Conservation (phyloP, 345 rosid species). For the Syzygium grande region DNA sequence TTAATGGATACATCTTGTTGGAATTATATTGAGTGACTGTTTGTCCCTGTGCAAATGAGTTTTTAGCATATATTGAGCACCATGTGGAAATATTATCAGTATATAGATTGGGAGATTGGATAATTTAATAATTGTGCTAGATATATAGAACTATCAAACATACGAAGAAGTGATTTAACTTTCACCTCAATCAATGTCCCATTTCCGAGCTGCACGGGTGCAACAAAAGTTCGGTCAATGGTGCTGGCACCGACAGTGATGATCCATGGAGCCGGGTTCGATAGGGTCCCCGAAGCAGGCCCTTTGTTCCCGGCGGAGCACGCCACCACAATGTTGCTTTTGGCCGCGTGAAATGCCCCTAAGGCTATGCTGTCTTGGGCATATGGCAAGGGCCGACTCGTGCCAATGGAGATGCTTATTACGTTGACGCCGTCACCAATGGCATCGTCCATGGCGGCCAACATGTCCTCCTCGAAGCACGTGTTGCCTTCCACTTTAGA, state of each 20-base stretch:
- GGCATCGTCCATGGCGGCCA: constrained; percentile 81
- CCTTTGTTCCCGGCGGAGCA: constrained; percentile 74
- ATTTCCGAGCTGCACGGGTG: constrained; percentile 52
- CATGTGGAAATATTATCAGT: neutral
- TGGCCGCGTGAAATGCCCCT: constrained; percentile 59
- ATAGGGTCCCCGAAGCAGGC: constrained; percentile 46
- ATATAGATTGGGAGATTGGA: neutral
- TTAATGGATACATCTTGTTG: constrained; percentile 39
- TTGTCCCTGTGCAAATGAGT: constrained; percentile 38
- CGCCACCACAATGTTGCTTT: constrained; percentile 49
- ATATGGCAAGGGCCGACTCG: neutral
- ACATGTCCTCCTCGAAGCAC: constrained; percentile 61
- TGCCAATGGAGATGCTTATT: constrained; percentile 64
- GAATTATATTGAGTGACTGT: constrained; percentile 41
- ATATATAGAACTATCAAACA: neutral
- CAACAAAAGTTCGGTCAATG: constrained; percentile 49
- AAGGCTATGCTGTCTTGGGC: constrained; percentile 40
- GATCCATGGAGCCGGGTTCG: constrained; percentile 74
- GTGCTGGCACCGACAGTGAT: constrained; percentile 78
- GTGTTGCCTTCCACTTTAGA: constrained; percentile 34
- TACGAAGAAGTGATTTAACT: neutral
- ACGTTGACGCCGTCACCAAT: constrained; percentile 70
- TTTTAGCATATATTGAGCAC: neutral
- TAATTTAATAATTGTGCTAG: neutral
- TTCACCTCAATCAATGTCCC: constrained; percentile 44